Evolutionary conservation across 2,329 filamentous ascomycete genomes (phyloP), one percentile per base, ranked within the genome.

Genomic region (Penicillium sp.): DNA sequence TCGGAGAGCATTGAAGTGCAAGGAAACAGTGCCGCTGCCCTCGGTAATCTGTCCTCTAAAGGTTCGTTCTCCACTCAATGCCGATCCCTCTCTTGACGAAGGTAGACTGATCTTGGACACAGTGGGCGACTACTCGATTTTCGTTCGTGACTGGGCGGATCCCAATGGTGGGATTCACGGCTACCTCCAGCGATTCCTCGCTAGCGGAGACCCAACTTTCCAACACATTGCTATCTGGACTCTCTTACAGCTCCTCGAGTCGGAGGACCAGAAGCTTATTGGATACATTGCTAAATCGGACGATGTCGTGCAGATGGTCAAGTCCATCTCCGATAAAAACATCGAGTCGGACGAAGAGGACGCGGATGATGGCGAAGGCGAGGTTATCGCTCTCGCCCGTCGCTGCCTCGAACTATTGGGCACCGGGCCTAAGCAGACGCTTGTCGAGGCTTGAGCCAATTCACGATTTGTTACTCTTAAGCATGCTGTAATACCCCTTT

Each of bases 221-320:
- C 93, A 98, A 71, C 93, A 98, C 67, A 98, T 98, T 64, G 93
- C 93, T 43, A 95, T 97, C 54, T 98, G 93, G 93, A 98, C 93
- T 1, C 74, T 98, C 41, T 80, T 98, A 3, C 93, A 98, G 66
- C 80, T 98, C 4, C 84, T 98, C 43, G 93, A 98, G 71, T 96
- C 91, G 0, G 90, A 95, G 66, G 91, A 98, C 66, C 84, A 87
- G 71, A 85, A 83, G 47, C 77, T 98, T n/a, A 86, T 96, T 54
- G 84, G 84, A 43, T 82, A 89, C 42, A 96, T 98, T 58, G 84
- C 88, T 60, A 87, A 91, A 64, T 90, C 90, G 1, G 87, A 91
- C 55, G 89, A 95, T 56, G 86, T 98, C 56, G 87, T 96, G 48
- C 82, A 88, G 53, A 90, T 95, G 79, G 93, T 97, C 53, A 88